Evolutionary conservation across 495 filamentous ascomycete species (phyloP).

Genomic region (Aspergillus sclerotiicarbonarius): DNA sequence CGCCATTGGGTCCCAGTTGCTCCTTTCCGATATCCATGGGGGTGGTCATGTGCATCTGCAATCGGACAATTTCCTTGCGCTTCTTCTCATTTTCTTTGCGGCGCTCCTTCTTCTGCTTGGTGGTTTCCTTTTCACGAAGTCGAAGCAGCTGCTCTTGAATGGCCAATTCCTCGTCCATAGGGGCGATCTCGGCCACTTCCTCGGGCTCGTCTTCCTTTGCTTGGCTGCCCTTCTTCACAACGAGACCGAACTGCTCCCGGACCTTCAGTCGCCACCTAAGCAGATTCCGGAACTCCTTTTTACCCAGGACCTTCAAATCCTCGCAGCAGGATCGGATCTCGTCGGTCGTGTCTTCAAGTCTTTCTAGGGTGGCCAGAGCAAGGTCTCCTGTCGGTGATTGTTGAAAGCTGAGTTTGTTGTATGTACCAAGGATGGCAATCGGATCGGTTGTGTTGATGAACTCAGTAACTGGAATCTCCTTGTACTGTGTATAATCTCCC

Average conservation of each 20-base stretch:
- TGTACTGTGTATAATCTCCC: conserved; percentile 89
- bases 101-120: conserved; percentile 74
- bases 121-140: conserved; percentile 71
- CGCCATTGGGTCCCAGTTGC: conserved; percentile 72
- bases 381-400: conserved; percentile 77
- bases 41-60: conserved; percentile 96
- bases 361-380: conserved; percentile 79
- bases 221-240: conserved; percentile 59
- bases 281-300: conserved; percentile 92
- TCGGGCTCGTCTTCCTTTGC: conserved; percentile 56
- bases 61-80: conserved; percentile 81
- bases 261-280: conserved; percentile 89
- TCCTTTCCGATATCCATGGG: conserved; percentile 96
- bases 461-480: conserved; percentile 80
- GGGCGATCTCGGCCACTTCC: conserved; percentile 72
- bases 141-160: conserved; percentile 84
- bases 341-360: conserved; percentile 87
- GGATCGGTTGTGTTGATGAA: conserved; percentile 95
- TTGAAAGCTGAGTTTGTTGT: conserved; percentile 80
- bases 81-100: conserved; percentile 86
- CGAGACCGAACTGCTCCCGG: conserved; percentile 86
- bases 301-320: conserved; percentile 86
- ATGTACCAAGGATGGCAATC: conserved; percentile 87
- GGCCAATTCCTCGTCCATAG: conserved; percentile 90
- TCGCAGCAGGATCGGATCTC: conserved; percentile 83